Percentiles rank a stretch among this genome's conserved stretches.
Evolutionary conservation across 2,329 filamentous ascomycete genomes (phyloP).

Genomic region (Trichophyton rubrum): DNA sequence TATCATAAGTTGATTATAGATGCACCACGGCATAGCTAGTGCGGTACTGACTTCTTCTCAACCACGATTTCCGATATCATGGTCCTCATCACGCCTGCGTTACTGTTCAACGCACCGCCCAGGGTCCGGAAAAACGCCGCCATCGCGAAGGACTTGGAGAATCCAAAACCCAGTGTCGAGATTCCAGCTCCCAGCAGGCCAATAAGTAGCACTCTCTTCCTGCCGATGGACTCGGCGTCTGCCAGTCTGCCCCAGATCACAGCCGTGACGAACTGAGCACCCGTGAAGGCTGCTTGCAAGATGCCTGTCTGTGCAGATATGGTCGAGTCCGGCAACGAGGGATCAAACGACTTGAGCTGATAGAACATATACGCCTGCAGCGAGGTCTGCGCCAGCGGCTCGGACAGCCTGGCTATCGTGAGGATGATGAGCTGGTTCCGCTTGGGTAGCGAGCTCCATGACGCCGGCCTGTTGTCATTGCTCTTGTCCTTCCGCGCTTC

Average conservation of each 20-base stretch:
- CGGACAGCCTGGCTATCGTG: constrained; percentile 64
- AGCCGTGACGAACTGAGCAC: constrained; percentile 69
- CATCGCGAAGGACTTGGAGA: constrained; percentile 49
- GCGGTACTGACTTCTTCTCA: constrained; percentile 49
- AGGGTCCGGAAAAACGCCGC: constrained; percentile 55
- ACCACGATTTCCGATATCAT: constrained; percentile 61
- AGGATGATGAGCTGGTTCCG: constrained; percentile 69
- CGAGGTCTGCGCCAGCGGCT: constrained; percentile 70
- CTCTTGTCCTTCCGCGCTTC: constrained; percentile 13
- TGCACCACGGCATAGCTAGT: not conserved
- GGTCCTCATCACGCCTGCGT: constrained; percentile 61
- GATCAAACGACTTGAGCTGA: constrained; percentile 68
- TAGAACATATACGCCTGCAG: constrained; percentile 75
- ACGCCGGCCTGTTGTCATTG: constrained; percentile 36
- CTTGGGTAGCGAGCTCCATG: constrained; percentile 61
- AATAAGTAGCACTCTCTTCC: constrained; percentile 67
- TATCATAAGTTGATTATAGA: not conserved
- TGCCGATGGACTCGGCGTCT: constrained; percentile 52
- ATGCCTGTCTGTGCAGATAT: constrained; percentile 69
- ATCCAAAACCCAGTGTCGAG: constrained; percentile 56
- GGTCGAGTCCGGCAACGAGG: constrained; percentile 43
- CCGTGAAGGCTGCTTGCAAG: constrained; percentile 66
- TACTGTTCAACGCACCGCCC: constrained; percentile 58
- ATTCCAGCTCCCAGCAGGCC: constrained; percentile 59
- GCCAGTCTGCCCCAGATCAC: constrained; percentile 68